phyloP scores from a whole-genome alignment of 1,284 basidiomycete species.

The Leccinum angustisporum region DNA sequence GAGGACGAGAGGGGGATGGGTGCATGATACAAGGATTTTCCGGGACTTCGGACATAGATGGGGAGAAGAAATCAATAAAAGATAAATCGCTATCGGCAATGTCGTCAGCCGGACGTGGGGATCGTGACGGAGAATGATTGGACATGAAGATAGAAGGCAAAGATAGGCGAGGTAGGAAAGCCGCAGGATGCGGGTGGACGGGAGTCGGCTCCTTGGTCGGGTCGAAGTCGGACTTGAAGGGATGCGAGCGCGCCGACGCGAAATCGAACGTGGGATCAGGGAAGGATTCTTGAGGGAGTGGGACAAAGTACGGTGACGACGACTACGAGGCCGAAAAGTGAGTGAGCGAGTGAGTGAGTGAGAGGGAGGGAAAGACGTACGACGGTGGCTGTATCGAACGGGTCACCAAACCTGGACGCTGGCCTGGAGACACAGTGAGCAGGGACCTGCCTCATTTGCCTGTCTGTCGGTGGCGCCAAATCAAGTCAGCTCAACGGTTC shows the following conservation, averaged over 20 bases:
- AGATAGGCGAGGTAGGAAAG: conserved; percentile 32
- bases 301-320: conserved; percentile 9
- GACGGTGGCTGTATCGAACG: conserved; percentile 25
- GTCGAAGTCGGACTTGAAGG: conserved; percentile 35
- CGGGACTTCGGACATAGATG: conserved; percentile 32
- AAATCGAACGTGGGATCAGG: conserved; percentile 4
- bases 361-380: conserved; percentile 9
- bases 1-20: conserved; percentile 10
- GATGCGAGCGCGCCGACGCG: conserved; percentile 19
- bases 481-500: conserved; percentile 2
- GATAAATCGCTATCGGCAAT: conserved; percentile 38
- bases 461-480: conserved; percentile 13
- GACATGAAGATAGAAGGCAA: conserved; percentile 34
- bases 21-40: conserved; percentile 14
- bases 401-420: conserved; percentile 18
- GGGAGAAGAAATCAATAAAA: conserved; percentile 58
- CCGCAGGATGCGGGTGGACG: conserved; percentile 44
- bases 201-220: conserved; percentile 44
- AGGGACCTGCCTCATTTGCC: conserved; percentile 17
- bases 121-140: conserved; percentile 13
- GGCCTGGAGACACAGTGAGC: conserved; percentile 11
- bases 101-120: conserved; percentile 12
- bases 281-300: background rate
- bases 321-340: conserved; percentile 10
- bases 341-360: conserved; percentile 10